Evolutionary conservation across 2,329 filamentous ascomycete species (phyloP).

Genomic region (Akanthomyces muscarius): DNA sequence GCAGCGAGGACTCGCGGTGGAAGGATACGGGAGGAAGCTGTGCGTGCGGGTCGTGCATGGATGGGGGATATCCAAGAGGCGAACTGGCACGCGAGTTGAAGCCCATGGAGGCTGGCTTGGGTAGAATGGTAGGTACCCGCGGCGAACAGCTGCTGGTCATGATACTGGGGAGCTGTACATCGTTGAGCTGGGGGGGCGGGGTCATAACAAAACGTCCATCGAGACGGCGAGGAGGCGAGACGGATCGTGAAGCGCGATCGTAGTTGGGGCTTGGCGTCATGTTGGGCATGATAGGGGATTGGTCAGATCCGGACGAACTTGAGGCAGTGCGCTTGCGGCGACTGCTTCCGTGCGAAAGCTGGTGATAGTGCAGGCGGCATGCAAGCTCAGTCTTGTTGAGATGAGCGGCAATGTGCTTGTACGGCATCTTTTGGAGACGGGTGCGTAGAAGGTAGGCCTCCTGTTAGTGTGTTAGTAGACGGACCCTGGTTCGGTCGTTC

Average conservation of each 20-base stretch:
- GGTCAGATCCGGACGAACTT: slow-evolving; percentile 56
- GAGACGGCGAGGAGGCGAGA: slow-evolving; percentile 41
- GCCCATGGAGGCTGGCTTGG: slow-evolving; percentile 57
- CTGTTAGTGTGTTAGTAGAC: slow-evolving; percentile 39
- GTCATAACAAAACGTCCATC: slow-evolving; percentile 40
- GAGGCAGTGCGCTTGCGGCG: slow-evolving; percentile 73
- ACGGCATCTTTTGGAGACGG: slow-evolving; percentile 82
- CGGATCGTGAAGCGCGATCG: slow-evolving; percentile 45
- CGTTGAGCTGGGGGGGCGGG: slow-evolving; percentile 40
- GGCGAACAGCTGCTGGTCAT: slow-evolving; percentile 41
- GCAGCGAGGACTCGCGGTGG: slow-evolving; percentile 28
- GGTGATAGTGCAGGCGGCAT: slow-evolving; percentile 83
- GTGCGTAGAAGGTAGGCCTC: slow-evolving; percentile 81
- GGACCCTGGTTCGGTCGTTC: not conserved
- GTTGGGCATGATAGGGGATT: slow-evolving; percentile 47
- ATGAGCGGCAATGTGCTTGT: slow-evolving; percentile 83
- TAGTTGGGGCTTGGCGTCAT: slow-evolving; percentile 48
- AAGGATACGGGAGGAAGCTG: slow-evolving; percentile 40
- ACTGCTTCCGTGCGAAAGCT: slow-evolving; percentile 77
- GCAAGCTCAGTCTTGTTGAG: slow-evolving; percentile 85
- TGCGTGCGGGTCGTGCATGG: slow-evolving; percentile 42
- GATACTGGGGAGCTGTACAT: slow-evolving; percentile 53
- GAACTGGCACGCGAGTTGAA: slow-evolving; percentile 35
- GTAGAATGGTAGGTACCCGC: slow-evolving; percentile 58
- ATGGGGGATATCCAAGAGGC: slow-evolving; percentile 38